Percentiles rank a stretch among this genome's conserved stretches.
phyloP scores from a whole-genome alignment of 2,329 filamentous ascomycete genomes.

The Thermothelomyces thermophilus region DNA sequence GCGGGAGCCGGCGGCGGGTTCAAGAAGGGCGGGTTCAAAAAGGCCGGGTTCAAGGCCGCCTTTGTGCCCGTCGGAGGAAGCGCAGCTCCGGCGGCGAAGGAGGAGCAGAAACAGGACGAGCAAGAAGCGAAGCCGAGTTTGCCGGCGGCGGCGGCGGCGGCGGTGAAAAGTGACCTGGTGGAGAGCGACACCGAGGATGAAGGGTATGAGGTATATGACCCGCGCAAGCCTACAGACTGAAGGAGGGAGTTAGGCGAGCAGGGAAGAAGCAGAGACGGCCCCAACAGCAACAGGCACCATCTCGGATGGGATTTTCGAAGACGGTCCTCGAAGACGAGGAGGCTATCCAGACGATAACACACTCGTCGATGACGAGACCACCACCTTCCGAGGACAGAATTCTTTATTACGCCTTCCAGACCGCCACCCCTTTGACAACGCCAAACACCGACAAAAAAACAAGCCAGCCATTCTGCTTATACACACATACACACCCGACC shows the following conservation, averaged over 20 bases:
- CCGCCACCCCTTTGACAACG: neutral
- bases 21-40: constrained; percentile 70
- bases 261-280: too few relatives aligned
- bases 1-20: constrained; percentile 37
- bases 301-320: too few relatives aligned
- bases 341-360: neutral
- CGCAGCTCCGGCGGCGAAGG: constrained; percentile 21
- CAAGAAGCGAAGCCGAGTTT: constrained; percentile 22
- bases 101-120: constrained; percentile 25
- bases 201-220: constrained; percentile 63
- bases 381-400: neutral
- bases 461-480: neutral
- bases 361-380: neutral
- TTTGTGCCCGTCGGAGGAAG: constrained; percentile 51
- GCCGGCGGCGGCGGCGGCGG: constrained; percentile 20
- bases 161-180: constrained; percentile 28
- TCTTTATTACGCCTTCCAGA: too few relatives aligned
- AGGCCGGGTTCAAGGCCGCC: constrained; percentile 74
- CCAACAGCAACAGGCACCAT: too few relatives aligned
- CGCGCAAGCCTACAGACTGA: constrained; percentile 55
- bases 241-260: constrained; percentile 27
- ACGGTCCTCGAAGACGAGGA: neutral
- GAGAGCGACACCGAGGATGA: constrained; percentile 65
- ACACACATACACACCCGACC: neutral
- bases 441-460: neutral